These are phyloP conservation scores for Colletotrichum salicis DNA, from an alignment of 2,329 filamentous ascomycete species.

Conservation along the genomic window DNA sequence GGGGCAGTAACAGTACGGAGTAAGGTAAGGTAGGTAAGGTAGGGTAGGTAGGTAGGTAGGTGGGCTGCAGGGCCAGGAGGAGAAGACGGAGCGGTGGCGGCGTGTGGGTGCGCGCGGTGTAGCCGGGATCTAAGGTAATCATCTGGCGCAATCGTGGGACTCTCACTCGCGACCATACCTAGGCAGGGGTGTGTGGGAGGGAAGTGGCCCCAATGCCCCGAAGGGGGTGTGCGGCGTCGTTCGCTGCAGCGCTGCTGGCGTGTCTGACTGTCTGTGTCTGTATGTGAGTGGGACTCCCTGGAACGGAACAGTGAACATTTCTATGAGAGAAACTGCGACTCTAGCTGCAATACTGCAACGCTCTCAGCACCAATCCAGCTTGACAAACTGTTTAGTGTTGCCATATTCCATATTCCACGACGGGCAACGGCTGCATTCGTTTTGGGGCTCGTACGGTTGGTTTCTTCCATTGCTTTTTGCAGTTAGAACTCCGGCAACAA, in stretches of 20 bases:
- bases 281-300: neutral
- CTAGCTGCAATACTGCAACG: neutral
- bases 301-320: neutral
- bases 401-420: neutral
- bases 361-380: neutral
- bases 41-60: too few species aligned
- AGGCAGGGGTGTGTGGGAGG: neutral
- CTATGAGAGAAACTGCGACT: neutral
- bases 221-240: neutral
- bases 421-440: neutral
- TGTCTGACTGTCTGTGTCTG: neutral
- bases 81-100: neutral
- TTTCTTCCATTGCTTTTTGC: neutral
- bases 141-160: conserved; percentile 33
- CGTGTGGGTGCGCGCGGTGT: conserved; percentile 11
- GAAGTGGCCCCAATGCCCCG: neutral
- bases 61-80: neutral
- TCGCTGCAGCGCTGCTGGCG: neutral
- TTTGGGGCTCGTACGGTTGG: neutral
- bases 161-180: neutral
- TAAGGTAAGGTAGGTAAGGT: too few species aligned
- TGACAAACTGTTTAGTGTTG: neutral
- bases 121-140: conserved; percentile 25
- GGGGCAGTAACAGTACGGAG: too few species aligned
- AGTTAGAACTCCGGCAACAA: neutral